Base-by-base conservation (phyloP, 495 filamentous ascomycete genomes). In the Talaromyces stipitatus region DNA sequence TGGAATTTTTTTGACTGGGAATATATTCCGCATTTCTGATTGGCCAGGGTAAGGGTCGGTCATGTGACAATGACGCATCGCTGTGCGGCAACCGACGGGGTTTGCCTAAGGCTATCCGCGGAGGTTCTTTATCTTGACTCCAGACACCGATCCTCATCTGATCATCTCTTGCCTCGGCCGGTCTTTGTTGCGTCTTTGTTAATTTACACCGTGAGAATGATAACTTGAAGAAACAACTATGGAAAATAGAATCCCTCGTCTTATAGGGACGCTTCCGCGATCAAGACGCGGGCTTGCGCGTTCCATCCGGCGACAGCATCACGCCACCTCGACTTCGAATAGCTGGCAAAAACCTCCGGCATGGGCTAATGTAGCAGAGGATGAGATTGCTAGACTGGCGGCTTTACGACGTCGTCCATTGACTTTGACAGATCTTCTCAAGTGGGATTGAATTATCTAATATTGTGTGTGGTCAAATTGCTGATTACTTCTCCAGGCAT, bases 401-500 rank as follows among this genome's bases (percentile, higher is more conserved):
- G 83, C 84, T 32, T 85, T 86, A 66, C 86, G 87, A 27, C 78
- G 95, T 38, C 89, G 92, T 60, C 81, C 84, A 9, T 76, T 98
- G 66, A 92, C 88, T 20, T 78, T 98, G 16, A 85, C 88, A 46
- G 92, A 97, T 69, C 75, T 98, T 27, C 84, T 96, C 59, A 92
- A 86, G 90, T 95, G 74, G 60, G 73, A 62, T 32, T 20, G 23
- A 33, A 10, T 47, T n/a, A 10, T 14, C 18, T 2, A 1, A 32
- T 9, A 20, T 9, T 22, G 24, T 9, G 23, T 18, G 27, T 28
- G 12, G 12, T 22, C 9, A 9, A 28, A 8, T 4, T 12, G 27
- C 48, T 58, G 24, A 56, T 18, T 41, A 56, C 45, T 22, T 56
- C 22, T 33, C 8, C 58, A 95, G 90, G 72, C 88, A 95, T 72